Evolutionary conservation across 2,329 filamentous ascomycete genomes (phyloP), one percentile per base, ranked within the genome.

Genomic region (Elsinoe necatrix): DNA sequence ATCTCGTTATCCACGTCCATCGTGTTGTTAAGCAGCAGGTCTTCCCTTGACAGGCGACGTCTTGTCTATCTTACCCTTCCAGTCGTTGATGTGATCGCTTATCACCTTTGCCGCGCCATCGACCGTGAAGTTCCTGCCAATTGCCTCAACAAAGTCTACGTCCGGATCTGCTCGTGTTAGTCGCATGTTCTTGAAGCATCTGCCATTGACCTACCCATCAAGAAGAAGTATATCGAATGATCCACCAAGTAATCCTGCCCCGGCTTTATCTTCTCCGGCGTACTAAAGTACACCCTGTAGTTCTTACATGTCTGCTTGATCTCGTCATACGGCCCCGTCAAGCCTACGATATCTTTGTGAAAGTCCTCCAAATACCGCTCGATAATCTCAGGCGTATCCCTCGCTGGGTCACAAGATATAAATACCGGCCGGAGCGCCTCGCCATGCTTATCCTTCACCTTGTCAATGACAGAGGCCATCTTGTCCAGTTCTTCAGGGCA

Each of bases 401-500:
- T 85, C 45, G 84, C 91, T 1, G 93, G 93, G 68, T 98, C 93
- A 74, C 93, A 97, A 45, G 90, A 95, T 63, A 98, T 89, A 72
- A 98, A 97, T 58, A 98, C 79, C 25, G 92, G 89, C 27, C 84
- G 76, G 62, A 96, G 73, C 51, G 77, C 71, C 54, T 74, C 69
- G 34, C 76, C 76, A 62, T 72, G 72, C 60, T 71, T 69, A 54
- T 72, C 71, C 39, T 73, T 72, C 41, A 84, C 79, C 58, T 76
- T 76, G 68, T 98, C 90, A 67, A 95, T 86, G 82, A 97, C 95
- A 58, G 80, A 79, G n/a, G 92, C 88, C 91, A 98, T 96, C 77
- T 98, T 98, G 76, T 98, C 93, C 65, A 98, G 85, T 74, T 98
- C 93, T 68, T 98, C 93, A 31, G 93, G 93, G 76, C 93, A 98